Conservation (phyloP, 345 rosid genomes). For the Capsella bursapastoris region DNA sequence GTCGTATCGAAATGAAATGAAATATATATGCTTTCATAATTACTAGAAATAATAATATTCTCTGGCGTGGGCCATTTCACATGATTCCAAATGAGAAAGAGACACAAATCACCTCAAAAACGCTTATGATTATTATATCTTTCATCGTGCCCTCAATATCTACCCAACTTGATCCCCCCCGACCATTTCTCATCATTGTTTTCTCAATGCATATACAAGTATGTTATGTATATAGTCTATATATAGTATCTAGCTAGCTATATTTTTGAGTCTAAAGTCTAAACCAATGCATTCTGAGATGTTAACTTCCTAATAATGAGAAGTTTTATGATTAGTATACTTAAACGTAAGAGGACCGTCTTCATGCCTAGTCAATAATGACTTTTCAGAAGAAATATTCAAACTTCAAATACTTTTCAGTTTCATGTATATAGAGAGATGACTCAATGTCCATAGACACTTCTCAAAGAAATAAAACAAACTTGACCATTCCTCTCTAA, state of each 20-base stretch:
- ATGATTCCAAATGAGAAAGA: constrained; percentile 60
- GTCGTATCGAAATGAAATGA: constrained; percentile 35
- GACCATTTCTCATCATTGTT: constrained; percentile 44
- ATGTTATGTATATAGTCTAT: background rate
- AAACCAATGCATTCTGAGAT: background rate
- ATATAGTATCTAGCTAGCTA: background rate
- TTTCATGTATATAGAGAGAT: constrained; percentile 4
- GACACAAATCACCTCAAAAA: constrained; percentile 58
- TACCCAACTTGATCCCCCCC: constrained; percentile 47
- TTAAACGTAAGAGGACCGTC: constrained; percentile 15
- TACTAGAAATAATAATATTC: constrained; percentile 61
- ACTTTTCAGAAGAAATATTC: constrained; percentile 2
- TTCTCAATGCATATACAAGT: constrained; percentile 37
- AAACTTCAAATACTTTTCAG: constrained; percentile 17
- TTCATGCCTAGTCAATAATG: background rate
- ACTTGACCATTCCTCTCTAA: constrained; percentile 5
- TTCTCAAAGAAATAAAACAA: constrained; percentile 11
- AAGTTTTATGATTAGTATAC: background rate
- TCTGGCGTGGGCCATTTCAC: constrained; percentile 68
- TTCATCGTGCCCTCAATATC: constrained; percentile 48
- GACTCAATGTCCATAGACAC: constrained; percentile 12
- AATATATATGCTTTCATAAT: constrained; percentile 37
- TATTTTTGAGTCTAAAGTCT: background rate
- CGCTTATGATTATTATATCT: constrained; percentile 36
- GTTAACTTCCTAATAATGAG: background rate